Base-by-base conservation (phyloP, 805 yeast genomes). In the Suhomyces sp. region DNA sequence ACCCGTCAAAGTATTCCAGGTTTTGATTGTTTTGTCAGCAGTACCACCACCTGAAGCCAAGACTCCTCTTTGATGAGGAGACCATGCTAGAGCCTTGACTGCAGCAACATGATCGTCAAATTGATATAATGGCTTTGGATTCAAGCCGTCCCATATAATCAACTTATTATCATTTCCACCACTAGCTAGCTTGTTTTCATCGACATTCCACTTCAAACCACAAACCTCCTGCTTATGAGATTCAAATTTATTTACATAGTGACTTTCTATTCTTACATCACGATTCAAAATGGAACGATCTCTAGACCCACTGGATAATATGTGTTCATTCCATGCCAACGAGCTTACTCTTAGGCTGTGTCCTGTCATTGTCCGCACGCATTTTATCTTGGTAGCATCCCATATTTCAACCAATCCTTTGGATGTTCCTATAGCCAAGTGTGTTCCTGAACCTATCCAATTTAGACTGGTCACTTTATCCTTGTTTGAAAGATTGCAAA, bases 21-120 rank as follows among this genome's bases (percentile, higher is more conserved):
- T 83, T 67, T 92, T 89, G 59, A 94, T 86, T 39, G 85, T 80
- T 52, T 93, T 83, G 68, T 94, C 99, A 1, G 96, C 92, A 0
- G 98, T 91, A 35, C 99, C 99, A 17, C 99, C 99, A 13, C 99
- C 99, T 1, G 94, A 82, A 0, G 98, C 98, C 50, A 94, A 68
- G 2, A 92, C 79, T 1, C 98, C 97, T 50, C 97, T 76, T 65
- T 90, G 97, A 65, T 94, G 98, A 2, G 99, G 98, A 1, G 96
- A 88, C 99, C 99, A 94, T 1, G 96, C 89, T 49, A 94, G 79
- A 0, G 98, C 99, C 69, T 94, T 94, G 3, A 94, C 96, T 0
- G 99, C 99, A 0, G 98, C 97, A 15, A 81, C 83, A 66, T 94
- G 98, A 56, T 90, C 97, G 2, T 78, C 75, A 60, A 91, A 87